Conservation (phyloP, 73 alveolate genomes). For the Paraurostyla sp. region DNA sequence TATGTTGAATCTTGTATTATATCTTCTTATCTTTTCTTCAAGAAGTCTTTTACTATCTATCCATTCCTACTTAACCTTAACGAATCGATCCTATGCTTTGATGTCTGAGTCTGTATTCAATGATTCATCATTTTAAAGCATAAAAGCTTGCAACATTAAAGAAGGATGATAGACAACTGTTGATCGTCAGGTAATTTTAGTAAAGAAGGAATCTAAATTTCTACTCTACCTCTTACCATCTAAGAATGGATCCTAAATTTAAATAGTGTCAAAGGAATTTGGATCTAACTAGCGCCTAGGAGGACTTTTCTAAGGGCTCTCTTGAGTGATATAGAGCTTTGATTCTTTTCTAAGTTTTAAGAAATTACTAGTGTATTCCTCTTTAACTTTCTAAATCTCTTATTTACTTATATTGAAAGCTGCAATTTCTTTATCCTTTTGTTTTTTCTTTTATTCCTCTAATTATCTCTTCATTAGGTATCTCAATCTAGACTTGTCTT, state of each 20-base stretch:
- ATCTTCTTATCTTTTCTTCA: background rate
- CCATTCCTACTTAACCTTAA: constrained; percentile 37
- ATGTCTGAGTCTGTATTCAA: too few relatives aligned
- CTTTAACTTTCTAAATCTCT: background rate
- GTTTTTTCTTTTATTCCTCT: background rate
- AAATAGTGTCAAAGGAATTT: background rate
- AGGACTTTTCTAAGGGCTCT: too few relatives aligned
- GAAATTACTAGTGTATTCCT: background rate
- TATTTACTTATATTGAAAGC: background rate
- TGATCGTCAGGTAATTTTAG: background rate
- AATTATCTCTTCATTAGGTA: background rate
- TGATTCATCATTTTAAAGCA: background rate
- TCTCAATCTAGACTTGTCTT: background rate
- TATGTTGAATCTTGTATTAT: background rate
- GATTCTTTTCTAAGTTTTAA: background rate
- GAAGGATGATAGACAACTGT: constrained; percentile 35
- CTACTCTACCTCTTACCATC: background rate
- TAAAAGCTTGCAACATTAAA: constrained; percentile 14
- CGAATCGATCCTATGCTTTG: constrained; percentile 29
- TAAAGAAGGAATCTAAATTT: background rate
- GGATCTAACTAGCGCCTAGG: background rate
- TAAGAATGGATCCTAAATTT: background rate
- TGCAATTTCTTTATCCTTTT: background rate
- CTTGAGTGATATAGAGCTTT: too few relatives aligned
- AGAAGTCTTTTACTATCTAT: background rate